phyloP scores from a whole-genome alignment of 2,329 filamentous ascomycete species.

The Tolypocladium pustulatum region DNA sequence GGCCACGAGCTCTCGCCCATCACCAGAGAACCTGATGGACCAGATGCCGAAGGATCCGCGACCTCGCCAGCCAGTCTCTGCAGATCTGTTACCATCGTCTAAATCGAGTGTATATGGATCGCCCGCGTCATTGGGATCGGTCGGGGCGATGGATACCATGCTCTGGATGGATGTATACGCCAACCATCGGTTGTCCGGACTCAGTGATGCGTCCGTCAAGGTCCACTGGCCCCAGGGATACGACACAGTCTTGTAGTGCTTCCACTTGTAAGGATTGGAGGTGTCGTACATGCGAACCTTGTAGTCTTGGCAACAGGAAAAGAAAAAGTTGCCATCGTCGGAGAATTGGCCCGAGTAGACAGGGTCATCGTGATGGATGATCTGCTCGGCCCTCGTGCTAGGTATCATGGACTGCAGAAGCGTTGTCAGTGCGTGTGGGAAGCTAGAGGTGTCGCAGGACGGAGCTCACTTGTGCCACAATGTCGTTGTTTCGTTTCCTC shows the following conservation, averaged over 20 bases:
- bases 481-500: constrained; percentile 47
- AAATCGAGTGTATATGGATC: constrained; percentile 77
- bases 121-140: constrained; percentile 70
- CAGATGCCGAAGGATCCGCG: constrained; percentile 55
- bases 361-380: constrained; percentile 75
- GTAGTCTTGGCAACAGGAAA: constrained; percentile 84
- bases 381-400: constrained; percentile 65
- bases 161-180: constrained; percentile 86
- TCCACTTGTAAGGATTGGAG: constrained; percentile 89
- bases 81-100: constrained; percentile 11
- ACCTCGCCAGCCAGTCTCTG: constrained; percentile 14
- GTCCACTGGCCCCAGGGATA: constrained; percentile 92
- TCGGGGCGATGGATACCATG: constrained; percentile 75
- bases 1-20: constrained; percentile 82
- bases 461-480: constrained; percentile 55
- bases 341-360: constrained; percentile 96
- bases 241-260: constrained; percentile 81
- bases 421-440: background rate
- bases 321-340: constrained; percentile 96
- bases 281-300: constrained; percentile 96
- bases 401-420: constrained; percentile 60
- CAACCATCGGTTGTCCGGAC: constrained; percentile 82
- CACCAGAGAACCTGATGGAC: constrained; percentile 86
- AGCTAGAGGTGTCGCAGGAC: background rate
- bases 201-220: constrained; percentile 84